Evolutionary conservation across 192 early-diverging fungal genomes (phyloP).

Genomic region (Glomus cerebriforme): DNA sequence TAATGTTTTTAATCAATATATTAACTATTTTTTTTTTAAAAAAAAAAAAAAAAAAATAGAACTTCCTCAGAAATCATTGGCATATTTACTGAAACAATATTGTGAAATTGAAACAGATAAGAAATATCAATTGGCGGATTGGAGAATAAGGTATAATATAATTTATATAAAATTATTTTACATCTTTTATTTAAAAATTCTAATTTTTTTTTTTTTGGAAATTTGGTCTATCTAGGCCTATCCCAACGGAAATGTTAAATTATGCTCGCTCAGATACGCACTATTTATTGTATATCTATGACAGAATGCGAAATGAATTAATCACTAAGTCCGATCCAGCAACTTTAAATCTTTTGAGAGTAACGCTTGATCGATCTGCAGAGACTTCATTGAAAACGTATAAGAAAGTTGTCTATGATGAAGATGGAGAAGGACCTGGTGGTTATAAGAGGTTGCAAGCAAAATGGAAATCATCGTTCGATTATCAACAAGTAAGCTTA

Average conservation of each 20-base stretch:
- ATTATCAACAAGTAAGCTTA: slow-evolving; percentile 44
- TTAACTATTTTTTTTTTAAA: not conserved
- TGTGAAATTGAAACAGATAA: slow-evolving; percentile 87
- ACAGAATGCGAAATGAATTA: slow-evolving; percentile 86
- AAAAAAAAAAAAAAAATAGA: no score
- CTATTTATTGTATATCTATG: slow-evolving; percentile 93
- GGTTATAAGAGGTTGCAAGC: slow-evolving; percentile 77
- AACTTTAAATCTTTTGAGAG: slow-evolving; percentile 67
- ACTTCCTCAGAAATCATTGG: slow-evolving; percentile 77
- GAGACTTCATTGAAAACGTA: slow-evolving; percentile 69
- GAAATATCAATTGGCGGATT: slow-evolving; percentile 94
- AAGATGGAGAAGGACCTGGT: slow-evolving; percentile 69
- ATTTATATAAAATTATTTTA: not conserved
- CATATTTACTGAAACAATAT: slow-evolving; percentile 78
- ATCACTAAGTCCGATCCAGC: slow-evolving; percentile 63
- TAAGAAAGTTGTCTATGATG: slow-evolving; percentile 87
- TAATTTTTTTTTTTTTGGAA: no score
- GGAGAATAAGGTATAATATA: slow-evolving; percentile 78
- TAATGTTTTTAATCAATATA: not conserved
- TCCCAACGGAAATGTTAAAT: slow-evolving; percentile 87
- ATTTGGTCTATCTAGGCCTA: slow-evolving; percentile 57
- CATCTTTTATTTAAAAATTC: no score
- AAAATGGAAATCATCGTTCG: slow-evolving; percentile 64
- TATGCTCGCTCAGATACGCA: slow-evolving; percentile 97
- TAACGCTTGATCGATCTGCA: slow-evolving; percentile 64